A percentile compares a stretch with the other conserved stretches of the same genome.
phyloP scores from a whole-genome alignment of 2,329 filamentous ascomycete species.

The Venturia oleaginea region DNA sequence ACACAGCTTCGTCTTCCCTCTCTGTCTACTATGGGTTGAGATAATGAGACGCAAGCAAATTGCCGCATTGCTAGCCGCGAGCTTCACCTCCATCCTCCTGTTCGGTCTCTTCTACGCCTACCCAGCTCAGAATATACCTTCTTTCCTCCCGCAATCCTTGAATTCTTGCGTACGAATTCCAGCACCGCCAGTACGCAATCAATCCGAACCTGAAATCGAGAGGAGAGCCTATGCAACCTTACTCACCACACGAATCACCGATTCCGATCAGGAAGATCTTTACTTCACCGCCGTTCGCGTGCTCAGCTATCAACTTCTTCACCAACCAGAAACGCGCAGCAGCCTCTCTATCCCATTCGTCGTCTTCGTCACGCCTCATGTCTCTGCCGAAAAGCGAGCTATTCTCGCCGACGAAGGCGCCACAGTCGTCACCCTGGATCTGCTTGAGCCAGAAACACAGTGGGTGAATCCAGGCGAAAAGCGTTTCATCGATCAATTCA shows the following conservation, averaged over 20 bases:
- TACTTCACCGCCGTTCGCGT: conserved; percentile 15
- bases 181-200: not conserved
- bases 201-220: not conserved
- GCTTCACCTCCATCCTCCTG: not conserved
- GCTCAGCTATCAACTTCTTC: conserved; percentile 14
- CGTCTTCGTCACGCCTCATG: conserved; percentile 14
- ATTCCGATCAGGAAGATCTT: not conserved
- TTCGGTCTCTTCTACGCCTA: not conserved
- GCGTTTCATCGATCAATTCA: conserved; percentile 14
- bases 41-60: not conserved
- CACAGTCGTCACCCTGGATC: conserved; percentile 3
- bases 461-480: conserved; percentile 6
- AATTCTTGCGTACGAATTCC: not conserved
- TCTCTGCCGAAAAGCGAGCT: conserved; percentile 4
- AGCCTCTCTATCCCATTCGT: conserved; percentile 12
- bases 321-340: conserved; percentile 8
- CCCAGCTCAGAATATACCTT: not conserved
- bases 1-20: not conserved
- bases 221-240: not conserved
- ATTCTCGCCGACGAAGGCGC: conserved; percentile 12
- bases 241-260: not conserved
- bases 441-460: not conserved
- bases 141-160: not conserved
- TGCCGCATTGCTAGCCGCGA: not conserved
- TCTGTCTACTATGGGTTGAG: not conserved